These are phyloP conservation scores for Nissolia schottii DNA, from an alignment of 306 rosid species.

Conservation along the genomic window DNA sequence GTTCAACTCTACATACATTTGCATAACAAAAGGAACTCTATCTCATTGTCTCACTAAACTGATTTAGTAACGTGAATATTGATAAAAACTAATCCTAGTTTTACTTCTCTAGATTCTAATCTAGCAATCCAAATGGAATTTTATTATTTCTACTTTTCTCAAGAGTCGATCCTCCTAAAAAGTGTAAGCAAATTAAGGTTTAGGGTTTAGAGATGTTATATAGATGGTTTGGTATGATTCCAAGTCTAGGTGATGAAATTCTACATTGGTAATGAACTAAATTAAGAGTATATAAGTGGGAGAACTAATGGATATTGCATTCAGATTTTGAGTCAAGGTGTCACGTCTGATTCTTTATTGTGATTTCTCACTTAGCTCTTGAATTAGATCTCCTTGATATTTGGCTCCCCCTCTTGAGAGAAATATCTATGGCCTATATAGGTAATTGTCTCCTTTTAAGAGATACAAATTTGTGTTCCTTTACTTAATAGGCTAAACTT, in stretches of 20 bases:
- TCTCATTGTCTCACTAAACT: neutral
- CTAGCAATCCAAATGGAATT: neutral
- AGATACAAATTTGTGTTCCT: neutral
- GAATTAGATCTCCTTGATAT: too few relatives aligned
- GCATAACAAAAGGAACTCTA: neutral
- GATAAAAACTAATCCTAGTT: neutral
- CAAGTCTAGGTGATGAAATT: too few relatives aligned
- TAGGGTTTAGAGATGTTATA: neutral
- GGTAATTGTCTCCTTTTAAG: neutral
- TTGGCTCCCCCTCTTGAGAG: too few relatives aligned
- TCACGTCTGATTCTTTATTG: too few relatives aligned
- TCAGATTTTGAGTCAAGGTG: too few relatives aligned
- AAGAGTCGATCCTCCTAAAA: neutral
- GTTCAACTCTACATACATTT: neutral
- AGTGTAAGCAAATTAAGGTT: neutral
- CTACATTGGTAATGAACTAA: too few relatives aligned
- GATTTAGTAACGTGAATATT: neutral
- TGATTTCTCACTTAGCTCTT: too few relatives aligned
- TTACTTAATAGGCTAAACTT: neutral
- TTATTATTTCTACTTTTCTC: neutral
- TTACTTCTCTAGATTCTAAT: neutral
- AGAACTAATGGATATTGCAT: too few relatives aligned
- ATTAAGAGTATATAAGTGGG: too few relatives aligned
- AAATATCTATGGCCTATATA: too few relatives aligned
- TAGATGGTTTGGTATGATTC: too few relatives aligned